Percentiles rank a stretch among this genome's conserved stretches.
These are phyloP conservation scores for Stephanodiscus minutulus DNA, from an alignment of 108 stramenopile species.

Conservation along the genomic window DNA sequence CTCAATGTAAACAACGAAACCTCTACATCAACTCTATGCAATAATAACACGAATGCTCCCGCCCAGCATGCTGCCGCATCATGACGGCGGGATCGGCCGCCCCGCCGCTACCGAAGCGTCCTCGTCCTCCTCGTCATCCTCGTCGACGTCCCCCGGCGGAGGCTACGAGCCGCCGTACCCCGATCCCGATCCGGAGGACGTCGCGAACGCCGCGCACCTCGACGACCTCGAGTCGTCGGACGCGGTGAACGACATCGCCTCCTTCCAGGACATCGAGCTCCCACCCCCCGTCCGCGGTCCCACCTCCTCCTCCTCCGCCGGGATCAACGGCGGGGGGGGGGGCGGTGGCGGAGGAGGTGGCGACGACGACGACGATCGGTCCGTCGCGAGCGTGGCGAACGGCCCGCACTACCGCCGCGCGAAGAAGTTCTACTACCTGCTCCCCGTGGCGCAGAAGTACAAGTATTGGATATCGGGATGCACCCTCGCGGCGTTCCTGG, in stretches of 20 bases:
- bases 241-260: not conserved
- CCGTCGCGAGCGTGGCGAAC: not conserved
- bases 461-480: not conserved
- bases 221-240: constrained; percentile 5
- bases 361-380: not conserved
- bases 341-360: too few species aligned
- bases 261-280: constrained; percentile 6
- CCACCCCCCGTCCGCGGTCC: not conserved
- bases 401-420: not conserved
- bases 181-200: not conserved
- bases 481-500: not conserved
- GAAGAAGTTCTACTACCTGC: not conserved
- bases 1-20: too few species aligned
- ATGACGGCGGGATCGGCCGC: too few species aligned
- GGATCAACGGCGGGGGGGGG: too few species aligned
- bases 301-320: too few species aligned
- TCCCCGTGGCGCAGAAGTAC: not conserved
- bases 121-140: too few species aligned
- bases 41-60: too few species aligned
- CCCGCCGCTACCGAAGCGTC: too few species aligned
- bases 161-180: too few species aligned
- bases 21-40: too few species aligned
- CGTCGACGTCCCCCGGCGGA: too few species aligned
- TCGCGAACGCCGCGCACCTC: not conserved
- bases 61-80: too few species aligned